Evolutionary conservation across 164 flowering plant species (phyloP), one percentile per base, ranked within the genome.

Genomic region (Kalanchoe fedtschenkoi): DNA sequence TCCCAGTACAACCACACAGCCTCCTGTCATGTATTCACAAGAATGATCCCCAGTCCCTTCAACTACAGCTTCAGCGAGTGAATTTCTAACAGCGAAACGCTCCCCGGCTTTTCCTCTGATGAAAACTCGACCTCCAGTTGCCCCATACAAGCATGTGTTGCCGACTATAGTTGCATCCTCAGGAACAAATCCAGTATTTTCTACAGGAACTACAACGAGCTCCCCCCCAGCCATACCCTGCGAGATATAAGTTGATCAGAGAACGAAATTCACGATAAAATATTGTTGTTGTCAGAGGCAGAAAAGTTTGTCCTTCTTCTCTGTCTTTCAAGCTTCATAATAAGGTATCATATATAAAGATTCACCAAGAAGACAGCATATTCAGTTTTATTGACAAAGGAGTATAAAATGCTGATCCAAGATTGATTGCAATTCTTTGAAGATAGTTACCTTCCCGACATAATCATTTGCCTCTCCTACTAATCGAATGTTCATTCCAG

Each of bases 211-310:
- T 29, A 93, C 91, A 41, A 86, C 87, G 73, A 88, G 53, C 69
- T 93, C 99, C 16, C 99, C 99, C 44, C 99, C 99, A 61, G 99
- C 97, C 89, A 92, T 92, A 59, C 97, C 90, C 98, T 92, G 17
- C 56, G 6, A 37, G 58, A 16, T 33, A 11, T 51, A 28, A 55
- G 33, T 58, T 22, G 64, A 58, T 51, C 32, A 64, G 21, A 34
- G 8, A 51, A 39, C 14, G 13, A 14, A 39, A 54, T 2, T 39
- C 24, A 60, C 26, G 30, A 33, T 11, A 7, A 35, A 58, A 59
- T 38, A 61, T n/a, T 62, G 54, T 51, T n/a, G 1, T 26, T 26
- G 32, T 26, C 5, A 51, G 32, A 32, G 26, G 16, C 56, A 51
- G 30, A 51, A 26, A 11, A 24, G 11, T 24, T 5, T 26, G 22